A percentile compares a stretch with the other conserved stretches of the same genome.
Conservation (phyloP, 164 flowering plant species). For the Berberis vulgaris region DNA sequence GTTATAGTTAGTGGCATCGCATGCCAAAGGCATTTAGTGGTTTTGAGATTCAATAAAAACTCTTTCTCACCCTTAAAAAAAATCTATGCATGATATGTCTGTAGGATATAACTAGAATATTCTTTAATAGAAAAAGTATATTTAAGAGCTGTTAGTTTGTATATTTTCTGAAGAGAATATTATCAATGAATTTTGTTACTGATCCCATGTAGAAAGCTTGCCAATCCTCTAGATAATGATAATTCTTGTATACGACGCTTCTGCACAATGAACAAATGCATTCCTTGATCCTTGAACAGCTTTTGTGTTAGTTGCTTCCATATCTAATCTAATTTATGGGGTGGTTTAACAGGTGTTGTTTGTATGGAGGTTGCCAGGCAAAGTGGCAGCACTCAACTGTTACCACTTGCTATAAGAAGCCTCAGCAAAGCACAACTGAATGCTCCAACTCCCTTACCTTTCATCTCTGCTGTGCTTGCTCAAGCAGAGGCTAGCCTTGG, state of each 20-base stretch:
- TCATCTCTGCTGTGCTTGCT: conserved; percentile 56
- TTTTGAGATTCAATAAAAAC: too few relatives aligned
- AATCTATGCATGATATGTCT: too few relatives aligned
- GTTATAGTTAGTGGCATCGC: too few relatives aligned
- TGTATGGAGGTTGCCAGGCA: conserved; percentile 78
- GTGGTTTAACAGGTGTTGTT: conserved; percentile 43
- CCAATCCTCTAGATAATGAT: too few relatives aligned
- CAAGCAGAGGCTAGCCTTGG: conserved; percentile 88
- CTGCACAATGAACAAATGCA: not conserved
- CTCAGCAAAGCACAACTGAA: conserved; percentile 47
- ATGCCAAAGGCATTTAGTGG: too few relatives aligned
- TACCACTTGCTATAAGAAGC: conserved; percentile 51
- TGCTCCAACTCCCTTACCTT: conserved; percentile 42
- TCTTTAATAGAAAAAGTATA: too few relatives aligned
- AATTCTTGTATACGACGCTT: not conserved
- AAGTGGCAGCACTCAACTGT: conserved; percentile 31
- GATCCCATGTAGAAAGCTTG: too few relatives aligned
- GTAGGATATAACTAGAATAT: too few relatives aligned
- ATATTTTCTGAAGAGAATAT: too few relatives aligned
- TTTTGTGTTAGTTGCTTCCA: not conserved
- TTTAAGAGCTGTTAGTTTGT: too few relatives aligned
- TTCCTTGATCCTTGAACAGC: not conserved
- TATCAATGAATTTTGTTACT: too few relatives aligned
- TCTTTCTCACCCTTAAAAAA: too few relatives aligned
- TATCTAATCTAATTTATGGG: not conserved